These are phyloP conservation scores for Aphelidium insulamus DNA, from an alignment of 371 early-diverging fungal genomes.

Conservation along the genomic window DNA sequence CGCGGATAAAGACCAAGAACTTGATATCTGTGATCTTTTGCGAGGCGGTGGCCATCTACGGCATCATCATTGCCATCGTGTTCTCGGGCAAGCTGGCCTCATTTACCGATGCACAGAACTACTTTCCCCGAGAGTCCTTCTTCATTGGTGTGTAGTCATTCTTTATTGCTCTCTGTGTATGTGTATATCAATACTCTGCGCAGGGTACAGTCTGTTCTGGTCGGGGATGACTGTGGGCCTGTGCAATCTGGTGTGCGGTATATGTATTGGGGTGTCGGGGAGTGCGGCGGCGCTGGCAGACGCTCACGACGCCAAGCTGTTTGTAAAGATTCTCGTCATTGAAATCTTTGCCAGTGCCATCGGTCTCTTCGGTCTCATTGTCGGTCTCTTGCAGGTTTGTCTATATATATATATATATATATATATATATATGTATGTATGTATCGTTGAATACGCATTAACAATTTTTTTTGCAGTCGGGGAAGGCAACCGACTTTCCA, in stretches of 20 bases:
- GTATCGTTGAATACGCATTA: background rate
- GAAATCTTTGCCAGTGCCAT: slow-evolving; percentile 92
- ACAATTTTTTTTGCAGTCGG: background rate
- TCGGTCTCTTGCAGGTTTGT: slow-evolving; percentile 19
- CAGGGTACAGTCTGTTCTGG: slow-evolving; percentile 86
- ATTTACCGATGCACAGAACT: background rate
- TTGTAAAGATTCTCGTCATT: slow-evolving; percentile 87
- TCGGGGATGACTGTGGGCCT: slow-evolving; percentile 85
- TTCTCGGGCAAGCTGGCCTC: slow-evolving; percentile 53
- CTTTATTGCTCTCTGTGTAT: background rate
- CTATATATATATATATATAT: background rate
- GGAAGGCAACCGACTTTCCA: too few species aligned
- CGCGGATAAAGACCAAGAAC: slow-evolving; percentile 87
- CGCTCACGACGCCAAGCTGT: slow-evolving; percentile 78
- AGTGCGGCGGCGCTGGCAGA: slow-evolving; percentile 84
- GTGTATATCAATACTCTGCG: background rate
- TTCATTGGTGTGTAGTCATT: background rate
- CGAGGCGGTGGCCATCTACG: slow-evolving; percentile 96
- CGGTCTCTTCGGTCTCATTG: slow-evolving; percentile 87
- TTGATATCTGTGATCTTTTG: slow-evolving; percentile 91
- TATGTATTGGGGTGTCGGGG: slow-evolving; percentile 86
- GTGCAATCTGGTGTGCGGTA: slow-evolving; percentile 78
- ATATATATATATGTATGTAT: background rate
- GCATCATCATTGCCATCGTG: slow-evolving; percentile 91
- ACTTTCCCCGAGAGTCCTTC: slow-evolving; percentile 1